Conservation (phyloP, 2,329 filamentous ascomycete species). For the Xylaria multiplex region DNA sequence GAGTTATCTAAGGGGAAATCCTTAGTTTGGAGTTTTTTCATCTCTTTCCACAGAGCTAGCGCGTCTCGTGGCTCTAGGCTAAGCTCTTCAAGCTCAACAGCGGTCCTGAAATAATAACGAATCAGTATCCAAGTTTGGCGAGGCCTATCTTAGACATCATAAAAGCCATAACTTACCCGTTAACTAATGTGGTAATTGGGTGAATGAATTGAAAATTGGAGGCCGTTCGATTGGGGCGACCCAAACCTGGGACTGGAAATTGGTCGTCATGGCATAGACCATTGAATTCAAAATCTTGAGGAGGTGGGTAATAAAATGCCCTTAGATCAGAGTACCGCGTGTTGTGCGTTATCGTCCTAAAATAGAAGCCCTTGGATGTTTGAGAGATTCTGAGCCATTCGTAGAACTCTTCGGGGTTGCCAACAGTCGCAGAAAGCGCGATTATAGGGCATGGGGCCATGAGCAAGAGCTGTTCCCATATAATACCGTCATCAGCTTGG, state of each 20-base stretch:
- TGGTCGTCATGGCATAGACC: conserved; percentile 58
- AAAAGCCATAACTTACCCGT: conserved; percentile 54
- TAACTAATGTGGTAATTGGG: conserved; percentile 70
- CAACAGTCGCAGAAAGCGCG: conserved; percentile 81
- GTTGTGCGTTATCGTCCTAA: conserved; percentile 75
- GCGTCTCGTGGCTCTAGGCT: conserved; percentile 78
- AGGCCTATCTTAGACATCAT: background rate
- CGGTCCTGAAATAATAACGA: conserved; percentile 51
- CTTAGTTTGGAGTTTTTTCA: conserved; percentile 66
- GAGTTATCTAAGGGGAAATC: conserved; percentile 60
- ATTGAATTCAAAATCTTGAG: conserved; percentile 59
- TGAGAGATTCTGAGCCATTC: conserved; percentile 75
- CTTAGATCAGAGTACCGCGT: conserved; percentile 80
- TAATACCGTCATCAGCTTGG: conserved; percentile 76
- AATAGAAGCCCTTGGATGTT: conserved; percentile 67
- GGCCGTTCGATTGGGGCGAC: conserved; percentile 55
- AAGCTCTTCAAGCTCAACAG: conserved; percentile 74
- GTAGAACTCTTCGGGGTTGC: conserved; percentile 76
- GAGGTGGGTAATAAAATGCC: conserved; percentile 74
- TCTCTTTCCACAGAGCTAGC: conserved; percentile 70
- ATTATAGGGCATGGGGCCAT: conserved; percentile 81
- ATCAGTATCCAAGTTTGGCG: conserved; percentile 1
- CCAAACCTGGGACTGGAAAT: conserved; percentile 58
- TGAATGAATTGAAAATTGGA: conserved; percentile 69
- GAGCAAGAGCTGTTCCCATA: conserved; percentile 82